These are phyloP conservation scores for Phytophthora foliorum DNA, from an alignment of 352 stramenopile species.

Conservation along the genomic window DNA sequence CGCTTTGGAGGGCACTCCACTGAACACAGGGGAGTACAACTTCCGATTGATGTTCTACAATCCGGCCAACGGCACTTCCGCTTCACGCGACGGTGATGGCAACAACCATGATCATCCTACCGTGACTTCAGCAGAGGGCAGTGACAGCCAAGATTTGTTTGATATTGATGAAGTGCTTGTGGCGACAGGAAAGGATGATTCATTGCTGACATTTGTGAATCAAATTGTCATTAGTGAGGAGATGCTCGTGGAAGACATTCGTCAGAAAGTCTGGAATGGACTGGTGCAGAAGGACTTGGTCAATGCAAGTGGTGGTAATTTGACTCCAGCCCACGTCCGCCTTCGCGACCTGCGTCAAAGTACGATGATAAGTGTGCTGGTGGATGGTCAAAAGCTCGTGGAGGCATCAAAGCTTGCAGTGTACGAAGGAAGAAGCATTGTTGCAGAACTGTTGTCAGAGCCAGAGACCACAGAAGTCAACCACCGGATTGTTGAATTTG, in stretches of 20 bases:
- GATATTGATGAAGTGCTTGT: constrained; percentile 75
- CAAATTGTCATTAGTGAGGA: constrained; percentile 83
- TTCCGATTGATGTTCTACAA: constrained; percentile 77
- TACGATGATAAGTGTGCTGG: constrained; percentile 71
- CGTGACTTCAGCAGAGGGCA: constrained; percentile 18
- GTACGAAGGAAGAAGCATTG: constrained; percentile 83
- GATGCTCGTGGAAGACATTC: constrained; percentile 80
- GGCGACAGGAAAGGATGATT: constrained; percentile 58
- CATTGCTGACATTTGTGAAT: constrained; percentile 60
- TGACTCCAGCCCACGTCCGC: constrained; percentile 58
- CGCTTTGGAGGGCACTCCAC: constrained; percentile 66
- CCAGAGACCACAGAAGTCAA: constrained; percentile 54
- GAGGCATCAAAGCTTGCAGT: constrained; percentile 77
- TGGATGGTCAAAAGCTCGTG: constrained; percentile 66
- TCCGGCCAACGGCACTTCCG: constrained; percentile 11
- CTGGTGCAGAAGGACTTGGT: constrained; percentile 61
- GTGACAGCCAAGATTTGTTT: constrained; percentile 45
- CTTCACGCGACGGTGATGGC: constrained; percentile 13
- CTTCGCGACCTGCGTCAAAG: constrained; percentile 77
- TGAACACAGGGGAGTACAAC: constrained; percentile 82
- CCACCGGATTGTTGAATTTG: constrained; percentile 75
- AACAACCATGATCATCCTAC: constrained; percentile 39
- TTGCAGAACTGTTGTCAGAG: constrained; percentile 71
- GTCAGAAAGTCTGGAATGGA: constrained; percentile 51
- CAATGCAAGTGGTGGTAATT: constrained; percentile 23